Conservation (phyloP, 176 grass and related monocot species). For the Puya raimondii region DNA sequence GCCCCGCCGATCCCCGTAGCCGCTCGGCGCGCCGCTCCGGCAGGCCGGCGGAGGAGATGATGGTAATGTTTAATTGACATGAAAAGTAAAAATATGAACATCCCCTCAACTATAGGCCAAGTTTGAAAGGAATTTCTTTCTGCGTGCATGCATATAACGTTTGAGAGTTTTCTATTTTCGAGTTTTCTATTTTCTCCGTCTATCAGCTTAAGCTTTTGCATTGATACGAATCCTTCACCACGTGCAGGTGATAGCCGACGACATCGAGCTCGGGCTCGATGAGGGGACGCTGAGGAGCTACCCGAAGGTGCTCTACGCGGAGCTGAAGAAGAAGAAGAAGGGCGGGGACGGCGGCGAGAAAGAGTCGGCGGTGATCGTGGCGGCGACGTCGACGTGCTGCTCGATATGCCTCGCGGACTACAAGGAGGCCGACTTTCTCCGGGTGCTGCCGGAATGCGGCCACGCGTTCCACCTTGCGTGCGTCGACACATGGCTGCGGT, state of each 20-base stretch:
- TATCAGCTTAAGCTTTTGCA: no score
- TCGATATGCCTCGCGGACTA: constrained; percentile 82
- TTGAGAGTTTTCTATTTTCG: no score
- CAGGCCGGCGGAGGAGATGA: neutral
- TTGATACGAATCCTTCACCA: no score
- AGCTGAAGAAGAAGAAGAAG: constrained; percentile 19
- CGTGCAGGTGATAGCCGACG: neutral
- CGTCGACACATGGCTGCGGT: constrained; percentile 77
- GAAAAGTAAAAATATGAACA: no score
- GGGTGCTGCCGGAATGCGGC: constrained; percentile 69
- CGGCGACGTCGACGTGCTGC: constrained; percentile 57
- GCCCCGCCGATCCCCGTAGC: neutral
- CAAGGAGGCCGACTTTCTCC: constrained; percentile 61
- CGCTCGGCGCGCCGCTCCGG: neutral
- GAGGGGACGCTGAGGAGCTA: constrained; percentile 49
- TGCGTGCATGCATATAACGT: no score
- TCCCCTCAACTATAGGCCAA: no score
- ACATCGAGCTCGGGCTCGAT: constrained; percentile 48
- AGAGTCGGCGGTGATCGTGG: neutral
- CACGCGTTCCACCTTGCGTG: constrained; percentile 82
- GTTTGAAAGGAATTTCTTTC: no score
- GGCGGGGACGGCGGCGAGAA: neutral
- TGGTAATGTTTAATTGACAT: neutral
- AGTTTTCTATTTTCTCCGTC: no score
- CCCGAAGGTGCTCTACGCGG: constrained; percentile 37